Conservation (phyloP, 1,139 yeast genomes). For the Kurtzmaniella quercitrusa region DNA sequence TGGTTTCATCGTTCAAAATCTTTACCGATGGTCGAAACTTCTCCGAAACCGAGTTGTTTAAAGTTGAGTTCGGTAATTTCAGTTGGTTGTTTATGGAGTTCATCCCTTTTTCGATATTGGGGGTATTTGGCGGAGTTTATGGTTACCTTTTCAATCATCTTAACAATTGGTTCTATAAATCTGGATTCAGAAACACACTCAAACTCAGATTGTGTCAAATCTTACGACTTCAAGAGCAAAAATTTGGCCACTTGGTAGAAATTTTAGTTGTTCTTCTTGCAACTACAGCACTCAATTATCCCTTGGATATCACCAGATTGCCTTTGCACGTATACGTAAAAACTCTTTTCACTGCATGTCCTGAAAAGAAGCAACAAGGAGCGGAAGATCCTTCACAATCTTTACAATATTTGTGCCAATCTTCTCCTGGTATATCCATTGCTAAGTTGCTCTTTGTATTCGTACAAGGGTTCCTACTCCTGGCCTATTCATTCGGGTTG, state of each 20-base stretch:
- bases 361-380: conserved; percentile 12
- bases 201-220: conserved; percentile 16
- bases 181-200: conserved; percentile 16
- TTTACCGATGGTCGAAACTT: conserved; percentile 54
- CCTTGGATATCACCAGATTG: conserved; percentile 48
- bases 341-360: conserved; percentile 63
- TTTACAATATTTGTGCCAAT: conserved; percentile 31
- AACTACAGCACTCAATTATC: conserved; percentile 55
- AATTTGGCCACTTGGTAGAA: conserved; percentile 37
- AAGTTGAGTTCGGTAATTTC: conserved; percentile 60
- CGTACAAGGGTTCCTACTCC: conserved; percentile 50
- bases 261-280: conserved; percentile 42
- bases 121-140: conserved; percentile 63
- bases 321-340: conserved; percentile 55
- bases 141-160: conserved; percentile 53
- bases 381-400: conserved; percentile 19
- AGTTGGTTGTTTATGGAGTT: conserved; percentile 72
- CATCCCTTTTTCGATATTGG: conserved; percentile 63
- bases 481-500: conserved; percentile 63
- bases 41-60: conserved; percentile 55
- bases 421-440: conserved; percentile 23
- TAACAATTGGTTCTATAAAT: conserved; percentile 32
- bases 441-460: conserved; percentile 43
- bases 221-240: conserved; percentile 2
- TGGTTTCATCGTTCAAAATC: conserved; percentile 51